phyloP scores from a whole-genome alignment of 2,329 filamentous ascomycete species.

The Nectriaceae sp. region DNA sequence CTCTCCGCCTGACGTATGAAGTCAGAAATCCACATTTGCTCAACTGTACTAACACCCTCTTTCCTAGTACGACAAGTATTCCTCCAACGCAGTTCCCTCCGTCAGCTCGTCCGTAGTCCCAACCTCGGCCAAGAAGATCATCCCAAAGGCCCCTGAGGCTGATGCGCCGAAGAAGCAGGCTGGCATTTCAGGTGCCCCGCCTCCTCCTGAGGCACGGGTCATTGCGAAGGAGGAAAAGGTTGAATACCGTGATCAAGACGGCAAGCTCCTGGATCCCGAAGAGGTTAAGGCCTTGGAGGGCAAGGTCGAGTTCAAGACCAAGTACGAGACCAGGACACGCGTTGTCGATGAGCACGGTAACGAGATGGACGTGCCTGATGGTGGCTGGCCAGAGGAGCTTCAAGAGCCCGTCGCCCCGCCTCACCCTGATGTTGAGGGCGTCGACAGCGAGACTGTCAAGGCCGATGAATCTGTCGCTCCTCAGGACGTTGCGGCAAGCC shows the following conservation, averaged over 20 bases:
- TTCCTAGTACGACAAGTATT: constrained; percentile 52
- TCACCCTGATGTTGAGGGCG: constrained; percentile 63
- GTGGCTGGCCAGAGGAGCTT: constrained; percentile 39
- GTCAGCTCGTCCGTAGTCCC: constrained; percentile 31
- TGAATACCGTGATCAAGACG: constrained; percentile 93
- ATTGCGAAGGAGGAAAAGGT: constrained; percentile 73
- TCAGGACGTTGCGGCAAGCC: constrained; percentile 48
- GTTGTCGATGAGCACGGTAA: constrained; percentile 80
- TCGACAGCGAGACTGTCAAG: constrained; percentile 59
- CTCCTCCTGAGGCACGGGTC: constrained; percentile 50
- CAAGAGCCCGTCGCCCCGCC: constrained; percentile 54
- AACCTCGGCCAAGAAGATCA: constrained; percentile 25
- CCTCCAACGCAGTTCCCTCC: constrained; percentile 24
- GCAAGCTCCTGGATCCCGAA: constrained; percentile 82
- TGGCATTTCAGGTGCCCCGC: constrained; percentile 51
- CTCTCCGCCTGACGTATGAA: constrained; percentile 9
- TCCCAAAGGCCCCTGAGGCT: constrained; percentile 27
- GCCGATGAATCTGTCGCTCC: constrained; percentile 40
- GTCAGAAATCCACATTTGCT: not conserved
- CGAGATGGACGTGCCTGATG: constrained; percentile 59
- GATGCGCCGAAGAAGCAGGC: constrained; percentile 31
- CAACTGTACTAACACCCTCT: constrained; percentile 16
- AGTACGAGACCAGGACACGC: constrained; percentile 91
- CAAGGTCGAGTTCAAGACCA: constrained; percentile 93
- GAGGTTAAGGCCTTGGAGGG: constrained; percentile 84